Conservation (phyloP, 306 rosid species). For the Aeschynomene evenia region DNA sequence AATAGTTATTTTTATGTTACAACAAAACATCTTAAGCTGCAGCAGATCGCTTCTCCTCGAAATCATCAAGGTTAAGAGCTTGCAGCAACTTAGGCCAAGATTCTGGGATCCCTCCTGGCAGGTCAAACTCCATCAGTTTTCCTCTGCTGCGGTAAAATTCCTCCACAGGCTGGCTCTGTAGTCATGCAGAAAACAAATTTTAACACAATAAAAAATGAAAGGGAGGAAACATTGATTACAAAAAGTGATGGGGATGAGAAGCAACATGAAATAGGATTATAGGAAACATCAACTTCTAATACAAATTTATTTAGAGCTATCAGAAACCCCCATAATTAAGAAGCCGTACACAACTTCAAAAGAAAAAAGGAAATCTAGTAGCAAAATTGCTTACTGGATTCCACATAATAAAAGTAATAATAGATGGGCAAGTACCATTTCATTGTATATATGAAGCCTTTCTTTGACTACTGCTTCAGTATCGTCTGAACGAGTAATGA, state of each 20-base stretch:
- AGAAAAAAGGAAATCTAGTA: not conserved
- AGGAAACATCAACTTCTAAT: not conserved
- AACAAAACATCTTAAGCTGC: constrained; percentile 57
- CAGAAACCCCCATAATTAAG: not conserved
- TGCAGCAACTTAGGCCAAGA: constrained; percentile 96
- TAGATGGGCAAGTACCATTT: constrained; percentile 51
- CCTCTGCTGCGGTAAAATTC: constrained; percentile 76
- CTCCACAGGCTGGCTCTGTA: constrained; percentile 88
- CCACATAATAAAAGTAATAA: not conserved
- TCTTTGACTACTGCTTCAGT: constrained; percentile 71
- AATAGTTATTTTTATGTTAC: constrained; percentile 35
- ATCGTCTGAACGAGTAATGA: constrained; percentile 83
- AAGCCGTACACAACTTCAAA: not conserved
- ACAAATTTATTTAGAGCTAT: not conserved
- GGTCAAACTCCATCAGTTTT: constrained; percentile 73
- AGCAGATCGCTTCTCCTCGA: constrained; percentile 69
- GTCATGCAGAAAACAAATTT: not conserved
- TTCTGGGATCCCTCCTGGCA: constrained; percentile 97
- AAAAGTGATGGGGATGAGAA: not conserved
- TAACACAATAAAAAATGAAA: not conserved
- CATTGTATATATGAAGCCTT: constrained; percentile 77
- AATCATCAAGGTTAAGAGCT: constrained; percentile 84
- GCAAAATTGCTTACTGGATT: not conserved
- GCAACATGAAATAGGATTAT: not conserved
- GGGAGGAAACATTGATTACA: not conserved